Evolutionary conservation across 2,329 filamentous ascomycete species (phyloP), one percentile per base, ranked within the genome.

Genomic region (Paradendryphiella salina): DNA sequence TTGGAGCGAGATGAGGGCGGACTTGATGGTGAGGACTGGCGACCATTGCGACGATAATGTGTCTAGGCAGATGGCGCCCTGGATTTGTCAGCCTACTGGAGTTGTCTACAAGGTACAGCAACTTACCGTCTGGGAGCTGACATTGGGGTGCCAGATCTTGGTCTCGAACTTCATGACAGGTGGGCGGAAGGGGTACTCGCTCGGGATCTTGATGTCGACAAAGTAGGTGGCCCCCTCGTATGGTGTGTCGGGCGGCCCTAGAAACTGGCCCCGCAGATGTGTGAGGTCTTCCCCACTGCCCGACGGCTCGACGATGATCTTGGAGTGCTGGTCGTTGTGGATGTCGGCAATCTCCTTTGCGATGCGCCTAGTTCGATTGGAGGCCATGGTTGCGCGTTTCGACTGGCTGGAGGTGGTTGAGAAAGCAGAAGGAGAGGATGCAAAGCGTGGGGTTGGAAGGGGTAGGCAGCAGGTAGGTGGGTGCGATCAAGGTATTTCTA

Each of bases 41-140:
- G 93, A 96, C 94, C 94, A 99, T 63, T 89, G 90, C 10, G 83
- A 83, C 8, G 88, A 87, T 13, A 99, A 82, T 0, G 92, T 97
- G 71, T 99, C 94, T 46, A 99, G 85, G 69, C 94, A 99, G 72
- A 99, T 99, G 20, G 92, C 93, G 48, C 94, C 94, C 90, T 97
- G 56, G 3, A 9, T 43, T n/a, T 37, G 35, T 73, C 54, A 76
- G 66, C 20, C 11, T 31, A 7, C 5, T 18, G 9, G 13, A 15
- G 29, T 8, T 37, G 5, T 5, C 29, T 10, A 18, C 1, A 9
- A 7, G 9, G 17, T 11, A 5, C 13, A 13, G 7, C 11, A 26
- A 79, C 86, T 68, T 77, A 96, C 91, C 33, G 92, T 96, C 71
- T 94, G 88, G 67, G 88, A 93, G 80, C 89, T 95, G 76, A 99